Evolutionary conservation across 306 rosid genomes (phyloP).

Genomic region (Sindora glabra): DNA sequence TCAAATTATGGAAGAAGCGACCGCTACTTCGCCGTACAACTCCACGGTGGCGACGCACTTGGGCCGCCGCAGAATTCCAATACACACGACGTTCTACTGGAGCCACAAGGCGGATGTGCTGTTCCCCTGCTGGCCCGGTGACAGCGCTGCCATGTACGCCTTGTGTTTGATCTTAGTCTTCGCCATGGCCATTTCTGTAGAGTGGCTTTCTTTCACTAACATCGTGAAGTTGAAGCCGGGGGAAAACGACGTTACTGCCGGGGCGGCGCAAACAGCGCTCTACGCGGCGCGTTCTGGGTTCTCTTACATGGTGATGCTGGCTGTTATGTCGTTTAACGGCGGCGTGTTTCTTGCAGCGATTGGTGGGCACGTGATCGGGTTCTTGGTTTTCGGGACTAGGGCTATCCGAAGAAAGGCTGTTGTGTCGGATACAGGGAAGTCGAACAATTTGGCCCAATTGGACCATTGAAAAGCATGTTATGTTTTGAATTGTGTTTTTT

Average conservation of each 20-base stretch:
- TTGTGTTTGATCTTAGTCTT: conserved; percentile 56
- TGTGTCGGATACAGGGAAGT: conserved; percentile 13
- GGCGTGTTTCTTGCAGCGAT: conserved; percentile 60
- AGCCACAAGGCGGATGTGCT: conserved; percentile 40
- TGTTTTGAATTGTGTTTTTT: no score
- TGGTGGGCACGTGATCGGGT: conserved; percentile 44
- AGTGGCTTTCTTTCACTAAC: conserved; percentile 46
- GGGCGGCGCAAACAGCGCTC: conserved; percentile 29
- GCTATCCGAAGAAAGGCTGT: conserved; percentile 6
- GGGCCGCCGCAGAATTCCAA: conserved; percentile 29
- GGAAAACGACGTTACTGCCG: conserved; percentile 12
- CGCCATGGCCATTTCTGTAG: conserved; percentile 42
- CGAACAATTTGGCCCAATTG: neutral
- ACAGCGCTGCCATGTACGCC: conserved; percentile 47
- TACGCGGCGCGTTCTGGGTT: conserved; percentile 39
- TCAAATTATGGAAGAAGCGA: no score
- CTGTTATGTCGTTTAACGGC: conserved; percentile 68
- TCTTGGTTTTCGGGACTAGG: conserved; percentile 20
- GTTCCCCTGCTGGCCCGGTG: conserved; percentile 61
- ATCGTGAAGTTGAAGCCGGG: conserved; percentile 28
- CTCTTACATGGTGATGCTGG: conserved; percentile 56
- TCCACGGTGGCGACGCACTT: conserved; percentile 29
- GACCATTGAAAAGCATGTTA: neutral
- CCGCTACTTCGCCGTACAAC: conserved; percentile 7
- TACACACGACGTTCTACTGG: conserved; percentile 53